Conservation (phyloP, 176 grass and related monocot genomes). For the Carex scoparia region DNA sequence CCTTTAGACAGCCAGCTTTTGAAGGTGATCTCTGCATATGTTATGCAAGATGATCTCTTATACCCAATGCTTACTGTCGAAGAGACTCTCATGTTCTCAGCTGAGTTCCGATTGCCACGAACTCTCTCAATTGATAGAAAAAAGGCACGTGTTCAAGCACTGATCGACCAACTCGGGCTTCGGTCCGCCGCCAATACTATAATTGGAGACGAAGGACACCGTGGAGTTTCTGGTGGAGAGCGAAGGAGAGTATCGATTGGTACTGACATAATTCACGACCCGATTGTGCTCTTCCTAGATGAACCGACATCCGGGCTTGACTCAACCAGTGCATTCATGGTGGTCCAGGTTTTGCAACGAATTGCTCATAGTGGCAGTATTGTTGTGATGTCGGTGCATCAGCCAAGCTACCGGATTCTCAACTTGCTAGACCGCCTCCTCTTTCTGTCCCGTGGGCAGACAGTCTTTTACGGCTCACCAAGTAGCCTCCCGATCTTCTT, state of each 20-base stretch:
- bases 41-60: conserved; percentile 94
- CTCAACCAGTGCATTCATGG: conserved; percentile 99
- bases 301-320: conserved; percentile 96
- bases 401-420: conserved; percentile 94
- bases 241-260: conserved; percentile 90
- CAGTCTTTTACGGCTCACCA: conserved; percentile 76
- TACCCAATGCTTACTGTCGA: conserved; percentile 97
- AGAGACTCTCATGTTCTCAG: conserved; percentile 97
- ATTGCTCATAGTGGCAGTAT: conserved; percentile 95
- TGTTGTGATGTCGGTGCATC: conserved; percentile 97
- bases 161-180: conserved; percentile 92
- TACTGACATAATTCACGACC: conserved; percentile 94
- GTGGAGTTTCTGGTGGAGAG: conserved; percentile 91
- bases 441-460: conserved; percentile 86
- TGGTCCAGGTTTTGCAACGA: conserved; percentile 75
- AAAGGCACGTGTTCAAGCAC: conserved; percentile 72
- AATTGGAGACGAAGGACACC: conserved; percentile 95
- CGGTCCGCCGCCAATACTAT: conserved; percentile 66
- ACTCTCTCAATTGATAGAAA: conserved; percentile 64
- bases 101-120: conserved; percentile 95
- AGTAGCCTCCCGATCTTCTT: conserved; percentile 60
- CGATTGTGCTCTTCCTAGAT: conserved; percentile 91
- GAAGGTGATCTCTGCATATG: conserved; percentile 97
- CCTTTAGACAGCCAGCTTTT: conserved; percentile 61
- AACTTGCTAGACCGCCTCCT: conserved; percentile 81